Percentiles rank a stretch among this genome's conserved stretches.
Conservation (phyloP, 116 monocot species). For the Papilionanthe hybrid region DNA sequence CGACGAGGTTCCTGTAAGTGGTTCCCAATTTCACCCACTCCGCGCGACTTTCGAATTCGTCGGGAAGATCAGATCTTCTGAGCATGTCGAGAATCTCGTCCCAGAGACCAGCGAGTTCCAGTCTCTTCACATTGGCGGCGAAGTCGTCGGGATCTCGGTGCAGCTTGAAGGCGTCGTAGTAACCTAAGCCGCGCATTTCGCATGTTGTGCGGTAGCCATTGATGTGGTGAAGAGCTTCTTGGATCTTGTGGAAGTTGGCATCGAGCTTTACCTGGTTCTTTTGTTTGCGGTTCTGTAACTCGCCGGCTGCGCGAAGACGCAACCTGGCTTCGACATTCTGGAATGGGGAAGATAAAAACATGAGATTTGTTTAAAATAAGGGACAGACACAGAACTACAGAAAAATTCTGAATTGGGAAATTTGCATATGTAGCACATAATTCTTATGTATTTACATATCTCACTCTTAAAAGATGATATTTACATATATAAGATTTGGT, state of each 20-base stretch:
- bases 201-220: conserved; percentile 25
- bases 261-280: conserved; percentile 35
- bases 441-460: too few relatives aligned
- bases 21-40: conserved; percentile 55
- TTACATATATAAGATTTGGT: too few relatives aligned
- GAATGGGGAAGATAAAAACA: not conserved
- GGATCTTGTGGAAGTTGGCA: conserved; percentile 27
- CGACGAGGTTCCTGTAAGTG: conserved; percentile 33
- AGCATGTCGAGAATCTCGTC: conserved; percentile 62
- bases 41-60: conserved; percentile 29
- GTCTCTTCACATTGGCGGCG: conserved; percentile 43
- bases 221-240: conserved; percentile 20
- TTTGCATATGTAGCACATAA: too few relatives aligned
- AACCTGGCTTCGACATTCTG: conserved; percentile 44
- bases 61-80: conserved; percentile 41
- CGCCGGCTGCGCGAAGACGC: conserved; percentile 29
- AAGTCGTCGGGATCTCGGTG: conserved; percentile 39
- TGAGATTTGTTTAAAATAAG: too few relatives aligned
- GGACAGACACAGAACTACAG: too few relatives aligned
- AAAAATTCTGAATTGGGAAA: too few relatives aligned
- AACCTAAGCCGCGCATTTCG: conserved; percentile 30
- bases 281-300: conserved; percentile 38
- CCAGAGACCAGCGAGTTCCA: conserved; percentile 53
- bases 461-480: too few relatives aligned
- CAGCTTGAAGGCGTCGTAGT: conserved; percentile 57